Evolutionary conservation across 345 rosid species (phyloP), one percentile per base, ranked within the genome.

Genomic region (Bruguiera sexangula): DNA sequence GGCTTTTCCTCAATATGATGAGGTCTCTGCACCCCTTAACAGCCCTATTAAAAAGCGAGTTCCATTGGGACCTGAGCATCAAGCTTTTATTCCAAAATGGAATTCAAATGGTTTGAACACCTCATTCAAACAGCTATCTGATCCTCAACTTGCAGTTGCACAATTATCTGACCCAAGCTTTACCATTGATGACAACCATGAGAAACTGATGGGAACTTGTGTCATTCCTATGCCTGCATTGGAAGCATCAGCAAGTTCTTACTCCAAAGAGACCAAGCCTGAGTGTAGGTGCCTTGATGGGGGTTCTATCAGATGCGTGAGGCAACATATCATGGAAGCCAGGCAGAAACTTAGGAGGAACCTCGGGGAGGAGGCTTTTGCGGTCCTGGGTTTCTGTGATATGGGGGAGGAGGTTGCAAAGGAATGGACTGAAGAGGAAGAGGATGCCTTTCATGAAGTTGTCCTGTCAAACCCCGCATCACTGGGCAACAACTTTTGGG

Each of bases 351-450:
- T 86, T 53, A 61, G 80, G 69, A 69, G 79, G 64, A 60, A 69
- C 55, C 73, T 87, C 59, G 97, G 97, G 51, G 74, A 68, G 34
- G 89, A 87, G 64, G 76, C 34, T 19, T 87, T 89, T 62, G 75
- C 60, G 62, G 80, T 79, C 55, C 71, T 87, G 69, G 88, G 97
- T 9, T 87, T 87, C 54, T 74, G 72, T 73, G 88, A 89, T 24
- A 89, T 89, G 91, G 97, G 97, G 60, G 95, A 89, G 73, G 84
- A 71, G 57, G 85, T 87, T 70, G 84, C 87, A 31, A 67, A 50
- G 50, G 76, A 73, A 53, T 91, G 95, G 97, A 86, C 77, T 46
- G 85, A 79, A 21, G 85, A 80, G 53, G 97, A 87, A 74, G 87
- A 85, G 66, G 74, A 81, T 27, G 37, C 79, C 52, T 91, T 87